Percentiles rank a stretch among this genome's conserved stretches.
Conservation (phyloP, 2,329 filamentous ascomycete genomes). For the Clathrospora elynae region DNA sequence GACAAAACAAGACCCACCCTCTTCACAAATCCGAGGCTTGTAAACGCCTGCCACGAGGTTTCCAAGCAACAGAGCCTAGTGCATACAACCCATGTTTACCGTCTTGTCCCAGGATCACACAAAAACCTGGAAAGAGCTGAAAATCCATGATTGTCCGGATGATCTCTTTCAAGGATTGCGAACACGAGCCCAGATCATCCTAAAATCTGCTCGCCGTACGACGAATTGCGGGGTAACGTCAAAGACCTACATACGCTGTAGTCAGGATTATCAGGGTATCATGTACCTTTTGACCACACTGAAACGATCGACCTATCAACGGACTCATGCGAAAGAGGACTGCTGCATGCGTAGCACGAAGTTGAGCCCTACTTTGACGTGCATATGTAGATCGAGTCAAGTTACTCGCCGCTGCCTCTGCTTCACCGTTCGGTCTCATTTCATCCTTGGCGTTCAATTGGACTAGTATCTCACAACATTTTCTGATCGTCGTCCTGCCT, state of each 20-base stretch:
- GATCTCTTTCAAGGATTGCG: background rate
- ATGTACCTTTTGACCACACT: constrained; percentile 3
- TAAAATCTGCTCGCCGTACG: constrained; percentile 15
- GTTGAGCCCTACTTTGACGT: constrained; percentile 6
- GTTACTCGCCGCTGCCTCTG: background rate
- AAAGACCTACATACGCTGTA: background rate
- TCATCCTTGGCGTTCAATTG: background rate
- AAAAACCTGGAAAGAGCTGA: constrained; percentile 3
- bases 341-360: constrained; percentile 2
- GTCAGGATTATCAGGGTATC: background rate
- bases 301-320: constrained; percentile 2
- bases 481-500: no score
- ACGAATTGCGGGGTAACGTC: constrained; percentile 6
- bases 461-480: no score
- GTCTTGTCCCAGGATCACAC: constrained; percentile 15
- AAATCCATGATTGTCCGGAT: constrained; percentile 10
- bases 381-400: constrained; percentile 6
- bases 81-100: constrained; percentile 6
- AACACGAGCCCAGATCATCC: constrained; percentile 9
- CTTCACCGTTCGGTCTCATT: background rate
- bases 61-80: constrained; percentile 3
- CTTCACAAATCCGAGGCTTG: constrained; percentile 6
- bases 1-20: constrained; percentile 2
- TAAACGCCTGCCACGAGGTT: constrained; percentile 3
- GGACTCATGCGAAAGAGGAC: background rate